phyloP scores from a whole-genome alignment of 164 flowering plant species.

The Vitis amurensis region DNA sequence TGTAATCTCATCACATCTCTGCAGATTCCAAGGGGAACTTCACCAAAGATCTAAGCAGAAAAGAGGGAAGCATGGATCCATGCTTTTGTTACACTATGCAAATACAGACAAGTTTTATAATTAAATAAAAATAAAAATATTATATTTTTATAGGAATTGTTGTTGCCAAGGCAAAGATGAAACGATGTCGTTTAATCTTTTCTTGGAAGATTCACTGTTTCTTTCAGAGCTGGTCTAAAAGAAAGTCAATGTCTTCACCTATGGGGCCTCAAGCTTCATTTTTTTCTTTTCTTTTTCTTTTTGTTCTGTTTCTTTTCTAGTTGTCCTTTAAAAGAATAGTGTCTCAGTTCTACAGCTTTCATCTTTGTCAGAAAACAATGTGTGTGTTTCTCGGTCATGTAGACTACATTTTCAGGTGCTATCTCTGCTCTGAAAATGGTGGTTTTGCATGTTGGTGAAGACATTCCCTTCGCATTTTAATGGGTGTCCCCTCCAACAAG shows the following conservation, averaged over 20 bases:
- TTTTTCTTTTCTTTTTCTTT: conserved; percentile 3
- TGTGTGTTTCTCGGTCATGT: conserved; percentile 4
- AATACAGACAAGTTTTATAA: too few species aligned
- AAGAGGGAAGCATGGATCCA: too few species aligned
- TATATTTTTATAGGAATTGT: too few species aligned
- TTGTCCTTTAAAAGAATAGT: conserved; percentile 10
- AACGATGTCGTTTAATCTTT: too few species aligned
- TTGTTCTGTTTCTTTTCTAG: conserved; percentile 9
- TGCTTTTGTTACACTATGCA: too few species aligned
- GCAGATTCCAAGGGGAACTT: too few species aligned
- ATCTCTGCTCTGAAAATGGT: conserved; percentile 14
- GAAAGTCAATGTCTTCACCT: conserved; percentile 15
- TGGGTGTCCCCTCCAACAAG: conserved; percentile 7
- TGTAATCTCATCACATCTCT: too few species aligned
- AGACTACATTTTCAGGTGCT: conserved; percentile 9
- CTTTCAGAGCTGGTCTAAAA: not conserved
- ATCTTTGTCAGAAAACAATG: conserved; percentile 15
- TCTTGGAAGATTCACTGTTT: too few species aligned
- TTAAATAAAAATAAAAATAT: too few species aligned
- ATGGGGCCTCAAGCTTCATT: not conserved
- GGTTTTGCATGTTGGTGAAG: conserved; percentile 3
- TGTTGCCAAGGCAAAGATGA: too few species aligned
- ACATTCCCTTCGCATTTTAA: conserved; percentile 1
- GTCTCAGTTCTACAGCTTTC: conserved; percentile 19
- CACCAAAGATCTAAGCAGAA: too few species aligned